phyloP scores from a whole-genome alignment of 2,329 filamentous ascomycete genomes.

The Fusarium dimerum region DNA sequence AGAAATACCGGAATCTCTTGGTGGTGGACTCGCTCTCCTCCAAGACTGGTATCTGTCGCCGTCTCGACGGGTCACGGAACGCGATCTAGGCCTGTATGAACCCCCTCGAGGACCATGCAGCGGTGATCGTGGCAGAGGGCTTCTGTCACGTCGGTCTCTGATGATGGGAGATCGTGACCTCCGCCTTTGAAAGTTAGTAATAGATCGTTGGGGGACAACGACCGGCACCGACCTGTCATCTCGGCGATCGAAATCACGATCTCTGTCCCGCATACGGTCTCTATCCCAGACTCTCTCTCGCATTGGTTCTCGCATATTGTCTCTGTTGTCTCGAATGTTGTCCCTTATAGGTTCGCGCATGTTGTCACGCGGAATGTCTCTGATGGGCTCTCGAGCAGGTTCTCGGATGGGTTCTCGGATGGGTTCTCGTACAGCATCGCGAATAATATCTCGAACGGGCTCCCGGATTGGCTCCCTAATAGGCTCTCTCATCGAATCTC shows the following conservation, averaged over 20 bases:
- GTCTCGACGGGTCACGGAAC: constrained; percentile 50
- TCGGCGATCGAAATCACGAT: constrained; percentile 41
- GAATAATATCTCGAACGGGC: background rate
- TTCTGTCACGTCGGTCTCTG: constrained; percentile 45
- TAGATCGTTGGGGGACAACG: background rate
- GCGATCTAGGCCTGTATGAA: constrained; percentile 55
- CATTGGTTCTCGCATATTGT: constrained; percentile 19
- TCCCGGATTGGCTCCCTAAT: background rate
- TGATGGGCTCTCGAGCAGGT: background rate
- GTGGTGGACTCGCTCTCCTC: constrained; percentile 51
- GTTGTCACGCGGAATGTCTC: background rate
- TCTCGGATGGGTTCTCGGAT: background rate
- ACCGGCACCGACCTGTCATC: constrained; percentile 40
- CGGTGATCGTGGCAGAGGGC: constrained; percentile 31
- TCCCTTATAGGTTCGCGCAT: background rate
- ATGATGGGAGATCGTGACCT: constrained; percentile 55
- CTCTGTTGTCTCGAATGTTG: no score
- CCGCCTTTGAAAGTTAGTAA: constrained; percentile 40
- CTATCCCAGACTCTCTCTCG: constrained; percentile 29
- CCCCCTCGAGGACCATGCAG: constrained; percentile 37
- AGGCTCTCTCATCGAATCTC: background rate
- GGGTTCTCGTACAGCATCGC: background rate
- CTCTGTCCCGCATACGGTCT: constrained; percentile 34
- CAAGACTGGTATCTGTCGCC: constrained; percentile 45
- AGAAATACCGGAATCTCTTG: constrained; percentile 50